Conservation (phyloP, 441 rosid genomes). For the Sinapis alba region DNA sequence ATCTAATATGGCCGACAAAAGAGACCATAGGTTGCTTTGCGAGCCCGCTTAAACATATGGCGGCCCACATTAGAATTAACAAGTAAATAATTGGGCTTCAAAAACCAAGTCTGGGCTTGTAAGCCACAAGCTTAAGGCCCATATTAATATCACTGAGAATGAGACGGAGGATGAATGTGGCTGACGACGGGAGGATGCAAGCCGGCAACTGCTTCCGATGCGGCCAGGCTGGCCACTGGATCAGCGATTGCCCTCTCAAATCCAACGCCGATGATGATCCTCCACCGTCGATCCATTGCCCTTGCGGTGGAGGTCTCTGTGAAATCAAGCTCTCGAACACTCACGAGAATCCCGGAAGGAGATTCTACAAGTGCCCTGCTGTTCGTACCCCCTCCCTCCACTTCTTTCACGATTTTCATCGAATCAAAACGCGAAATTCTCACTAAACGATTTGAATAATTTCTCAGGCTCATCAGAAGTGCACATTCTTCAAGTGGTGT, state of each 20-base stretch:
- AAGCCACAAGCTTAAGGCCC: not conserved
- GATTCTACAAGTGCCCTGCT: slow-evolving; percentile 36
- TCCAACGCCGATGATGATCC: slow-evolving; percentile 3
- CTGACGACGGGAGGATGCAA: not conserved
- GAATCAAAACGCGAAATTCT: not conserved
- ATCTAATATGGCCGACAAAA: not conserved
- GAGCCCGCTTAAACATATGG: not conserved
- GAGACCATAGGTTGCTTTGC: too few species aligned
- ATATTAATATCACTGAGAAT: not conserved
- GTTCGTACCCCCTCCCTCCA: not conserved
- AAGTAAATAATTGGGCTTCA: not conserved
- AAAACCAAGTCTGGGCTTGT: not conserved
- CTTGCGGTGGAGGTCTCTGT: slow-evolving; percentile 28
- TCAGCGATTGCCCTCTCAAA: slow-evolving; percentile 41
- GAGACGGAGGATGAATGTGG: not conserved
- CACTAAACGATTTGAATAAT: not conserved
- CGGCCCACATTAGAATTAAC: not conserved
- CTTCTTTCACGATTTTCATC: not conserved
- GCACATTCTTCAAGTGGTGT: slow-evolving; percentile 47
- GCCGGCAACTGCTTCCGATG: slow-evolving; percentile 41
- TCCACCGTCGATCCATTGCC: slow-evolving; percentile 42
- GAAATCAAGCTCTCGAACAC: slow-evolving; percentile 14
- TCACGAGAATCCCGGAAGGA: slow-evolving; percentile 15
- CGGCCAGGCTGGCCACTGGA: slow-evolving; percentile 50
- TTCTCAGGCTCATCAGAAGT: not conserved